Base-by-base conservation (phyloP, 2,329 filamentous ascomycete genomes). In the Paramyrothecium roridum region DNA sequence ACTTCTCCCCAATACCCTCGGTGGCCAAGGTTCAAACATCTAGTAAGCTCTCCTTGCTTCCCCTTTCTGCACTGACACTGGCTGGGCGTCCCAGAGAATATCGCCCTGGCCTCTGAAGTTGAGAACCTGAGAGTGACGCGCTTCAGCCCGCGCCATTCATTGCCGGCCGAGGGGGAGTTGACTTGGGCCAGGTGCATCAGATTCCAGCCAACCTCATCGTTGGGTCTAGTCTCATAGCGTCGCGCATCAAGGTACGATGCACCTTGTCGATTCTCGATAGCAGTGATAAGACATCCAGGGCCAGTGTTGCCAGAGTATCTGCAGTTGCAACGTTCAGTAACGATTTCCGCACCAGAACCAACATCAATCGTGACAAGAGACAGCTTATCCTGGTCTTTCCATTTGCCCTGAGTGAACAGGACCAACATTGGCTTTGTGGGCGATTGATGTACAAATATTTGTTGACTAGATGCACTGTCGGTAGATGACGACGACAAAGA, bases 271-370 rank as follows among this genome's bases (percentile, higher is more conserved):
- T 62, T 60, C 54, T 72, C 68, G 7, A 72, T 63, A 11, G 63
- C 56, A 0, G 61, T 61, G 17, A 67, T 57, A 4, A 56, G 54
- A 10, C 65, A 67, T 6, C 52, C 50, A 26, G 60, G 57, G 0
- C 66, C 67, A 17, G 64, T 63, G 26, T 50, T 56, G 13, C 61
- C 64, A 0, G 66, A 63, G 30, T 60, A 60, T 12, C 65, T 63
- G 52, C 73, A 75, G 21, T 69, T 65, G 56, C 70, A 73, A 7
- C 65, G 64, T 22, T 71, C 65, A 1, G 68, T 66, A 40, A 74
- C 72, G 50, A 70, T 61, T 8, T 61, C 59, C 8, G 66, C 70
- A 11, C 66, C 61, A 12, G 70, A 63, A 40, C 71, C 68, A 12
- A 73, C 59, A 7, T 69, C 62, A 3, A 73, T 52, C 8, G 65